Evolutionary conservation across 2,329 filamentous ascomycete species (phyloP).

Genomic region (Ascochyta koolunga): DNA sequence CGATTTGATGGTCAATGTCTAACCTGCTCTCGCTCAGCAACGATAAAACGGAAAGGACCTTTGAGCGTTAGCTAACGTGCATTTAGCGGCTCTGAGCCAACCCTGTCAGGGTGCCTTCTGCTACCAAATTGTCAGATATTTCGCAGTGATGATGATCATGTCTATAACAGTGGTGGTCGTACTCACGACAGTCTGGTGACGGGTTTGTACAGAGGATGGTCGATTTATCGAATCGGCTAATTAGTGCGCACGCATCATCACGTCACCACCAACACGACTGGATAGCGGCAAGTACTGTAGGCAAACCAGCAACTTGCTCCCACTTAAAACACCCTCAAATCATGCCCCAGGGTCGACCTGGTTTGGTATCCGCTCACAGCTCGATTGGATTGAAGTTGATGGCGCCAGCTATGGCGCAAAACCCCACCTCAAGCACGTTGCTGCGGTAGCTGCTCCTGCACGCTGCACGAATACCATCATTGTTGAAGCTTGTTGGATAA

Average conservation of each 20-base stretch:
- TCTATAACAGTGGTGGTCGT: background rate
- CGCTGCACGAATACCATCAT: background rate
- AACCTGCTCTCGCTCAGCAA: background rate
- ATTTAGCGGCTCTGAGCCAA: background rate
- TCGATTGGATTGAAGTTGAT: background rate
- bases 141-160: background rate
- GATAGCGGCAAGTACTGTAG: background rate
- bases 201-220: too few relatives aligned
- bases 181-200: background rate
- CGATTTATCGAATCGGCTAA: too few relatives aligned
- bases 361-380: background rate
- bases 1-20: background rate
- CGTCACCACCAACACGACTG: background rate
- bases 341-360: background rate
- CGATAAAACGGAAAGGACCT: too few relatives aligned
- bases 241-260: too few relatives aligned
- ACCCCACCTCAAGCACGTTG: background rate
- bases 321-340: background rate
- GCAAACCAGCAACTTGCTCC: background rate
- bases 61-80: background rate
- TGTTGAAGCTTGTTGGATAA: too few relatives aligned
- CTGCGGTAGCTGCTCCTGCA: background rate
- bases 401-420: constrained; percentile 1
- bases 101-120: constrained; percentile 4
- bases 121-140: background rate